Evolutionary conservation across 2,329 filamentous ascomycete genomes (phyloP).

Genomic region (Penicillium thymicola): DNA sequence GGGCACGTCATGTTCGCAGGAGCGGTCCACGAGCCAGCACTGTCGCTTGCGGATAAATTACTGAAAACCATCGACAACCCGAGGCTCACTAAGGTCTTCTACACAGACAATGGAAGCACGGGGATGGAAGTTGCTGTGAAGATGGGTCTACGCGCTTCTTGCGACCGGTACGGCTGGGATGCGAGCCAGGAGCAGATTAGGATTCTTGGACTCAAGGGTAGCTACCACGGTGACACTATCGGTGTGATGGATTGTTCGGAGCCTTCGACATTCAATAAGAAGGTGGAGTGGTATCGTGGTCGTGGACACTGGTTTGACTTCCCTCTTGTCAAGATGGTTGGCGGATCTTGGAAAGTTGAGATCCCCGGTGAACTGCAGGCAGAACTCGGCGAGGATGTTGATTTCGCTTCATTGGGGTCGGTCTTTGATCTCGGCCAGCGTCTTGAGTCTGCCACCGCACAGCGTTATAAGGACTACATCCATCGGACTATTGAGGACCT

Average conservation of each 20-base stretch:
- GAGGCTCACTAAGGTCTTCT: slow-evolving; percentile 70
- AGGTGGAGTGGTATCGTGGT: slow-evolving; percentile 81
- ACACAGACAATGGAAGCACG: slow-evolving; percentile 79
- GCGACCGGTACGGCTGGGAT: slow-evolving; percentile 64
- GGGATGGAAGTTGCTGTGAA: slow-evolving; percentile 81
- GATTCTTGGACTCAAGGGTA: slow-evolving; percentile 72
- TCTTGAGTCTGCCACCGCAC: slow-evolving; percentile 44
- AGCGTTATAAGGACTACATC: slow-evolving; percentile 62
- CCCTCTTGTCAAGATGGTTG: slow-evolving; percentile 64
- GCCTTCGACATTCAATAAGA: slow-evolving; percentile 73
- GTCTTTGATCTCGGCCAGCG: slow-evolving; percentile 60
- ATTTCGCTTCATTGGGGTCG: slow-evolving; percentile 50
- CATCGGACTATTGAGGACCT: slow-evolving; percentile 52
- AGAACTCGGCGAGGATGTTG: slow-evolving; percentile 44
- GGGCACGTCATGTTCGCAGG: slow-evolving; percentile 87
- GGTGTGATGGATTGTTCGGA: slow-evolving; percentile 84
- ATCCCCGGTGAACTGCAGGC: slow-evolving; percentile 50
- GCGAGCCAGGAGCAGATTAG: slow-evolving; percentile 56
- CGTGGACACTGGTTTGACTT: slow-evolving; percentile 80
- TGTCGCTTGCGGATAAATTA: slow-evolving; percentile 65
- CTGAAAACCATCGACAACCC: slow-evolving; percentile 60
- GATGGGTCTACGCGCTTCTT: slow-evolving; percentile 72
- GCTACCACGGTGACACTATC: slow-evolving; percentile 85
- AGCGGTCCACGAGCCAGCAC: slow-evolving; percentile 73
- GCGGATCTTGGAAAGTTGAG: slow-evolving; percentile 65